Conservation (phyloP, 208 protist genomes). For the Leishmania martiniquensis region DNA sequence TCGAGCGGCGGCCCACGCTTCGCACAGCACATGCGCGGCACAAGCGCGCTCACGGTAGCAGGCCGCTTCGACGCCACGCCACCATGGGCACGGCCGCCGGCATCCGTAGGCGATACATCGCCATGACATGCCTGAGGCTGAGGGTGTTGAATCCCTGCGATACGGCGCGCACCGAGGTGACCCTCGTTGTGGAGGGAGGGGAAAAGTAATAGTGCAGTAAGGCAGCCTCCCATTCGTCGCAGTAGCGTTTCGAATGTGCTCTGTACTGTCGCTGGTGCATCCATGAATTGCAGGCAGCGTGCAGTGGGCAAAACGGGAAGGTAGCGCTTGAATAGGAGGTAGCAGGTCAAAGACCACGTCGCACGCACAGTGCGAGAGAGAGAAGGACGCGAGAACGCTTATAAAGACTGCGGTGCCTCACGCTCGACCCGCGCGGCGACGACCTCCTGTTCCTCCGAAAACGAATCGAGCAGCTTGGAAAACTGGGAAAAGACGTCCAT, state of each 20-base stretch:
- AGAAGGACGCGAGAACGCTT: neutral
- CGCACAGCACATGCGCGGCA: too few species aligned
- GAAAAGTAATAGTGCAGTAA: neutral
- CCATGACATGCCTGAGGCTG: too few species aligned
- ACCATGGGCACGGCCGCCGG: too few species aligned
- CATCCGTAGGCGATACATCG: too few species aligned
- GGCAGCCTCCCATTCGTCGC: neutral
- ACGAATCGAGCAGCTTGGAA: slow-evolving; percentile 23
- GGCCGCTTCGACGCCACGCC: too few species aligned
- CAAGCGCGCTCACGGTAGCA: too few species aligned
- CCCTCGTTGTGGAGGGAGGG: neutral
- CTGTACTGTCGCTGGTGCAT: neutral
- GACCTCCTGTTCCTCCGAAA: slow-evolving; percentile 28
- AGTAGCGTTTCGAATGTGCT: neutral
- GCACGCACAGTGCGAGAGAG: neutral
- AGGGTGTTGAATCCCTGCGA: neutral
- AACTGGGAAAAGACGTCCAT: slow-evolving; percentile 25
- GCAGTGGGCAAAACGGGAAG: neutral
- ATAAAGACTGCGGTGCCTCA: slow-evolving; percentile 7
- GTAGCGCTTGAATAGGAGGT: neutral
- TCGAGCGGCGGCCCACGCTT: too few species aligned
- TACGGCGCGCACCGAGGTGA: too few species aligned
- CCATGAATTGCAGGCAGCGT: neutral
- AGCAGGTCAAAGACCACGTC: too few species aligned
- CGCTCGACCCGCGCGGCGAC: slow-evolving; percentile 16